Conservation (phyloP, 768 basidiomycete species). For the Phanerochaete sordida region DNA sequence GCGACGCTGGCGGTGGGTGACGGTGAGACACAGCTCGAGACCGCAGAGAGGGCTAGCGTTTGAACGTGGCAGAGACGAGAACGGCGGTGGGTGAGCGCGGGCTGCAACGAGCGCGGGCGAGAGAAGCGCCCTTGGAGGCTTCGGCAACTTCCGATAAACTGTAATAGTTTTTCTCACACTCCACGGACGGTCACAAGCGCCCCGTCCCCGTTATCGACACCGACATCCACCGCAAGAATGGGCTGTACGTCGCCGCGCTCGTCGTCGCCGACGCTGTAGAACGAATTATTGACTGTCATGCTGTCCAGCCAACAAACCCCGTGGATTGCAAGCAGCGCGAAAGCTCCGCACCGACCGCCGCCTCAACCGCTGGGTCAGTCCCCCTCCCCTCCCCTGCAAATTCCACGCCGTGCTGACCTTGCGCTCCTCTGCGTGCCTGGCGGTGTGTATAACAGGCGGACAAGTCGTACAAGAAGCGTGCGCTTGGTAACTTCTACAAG, state of each 20-base stretch:
- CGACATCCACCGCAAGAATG: constrained; percentile 63
- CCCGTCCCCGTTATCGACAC: constrained; percentile 38
- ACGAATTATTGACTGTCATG: constrained; percentile 14
- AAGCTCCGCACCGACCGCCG: constrained; percentile 93
- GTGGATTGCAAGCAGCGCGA: constrained; percentile 97
- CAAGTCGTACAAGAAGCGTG: constrained; percentile 99
- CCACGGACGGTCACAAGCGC: constrained; percentile 10
- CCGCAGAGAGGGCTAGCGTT: too few relatives aligned
- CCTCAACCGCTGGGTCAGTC: constrained; percentile 93
- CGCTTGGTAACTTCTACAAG: constrained; percentile 99
- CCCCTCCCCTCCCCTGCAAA: neutral
- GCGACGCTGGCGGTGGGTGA: too few relatives aligned
- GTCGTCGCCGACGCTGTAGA: constrained; percentile 4
- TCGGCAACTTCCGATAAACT: constrained; percentile 35
- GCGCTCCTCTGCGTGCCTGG: neutral
- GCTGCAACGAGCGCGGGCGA: neutral
- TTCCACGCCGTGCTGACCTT: neutral
- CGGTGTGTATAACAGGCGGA: constrained; percentile 66
- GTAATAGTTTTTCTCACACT: constrained; percentile 30
- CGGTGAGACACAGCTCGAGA: too few relatives aligned
- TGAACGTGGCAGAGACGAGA: too few relatives aligned
- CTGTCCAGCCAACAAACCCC: constrained; percentile 89
- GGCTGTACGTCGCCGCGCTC: constrained; percentile 62
- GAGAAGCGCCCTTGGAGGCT: constrained; percentile 15
- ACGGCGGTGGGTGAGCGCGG: neutral